Evolutionary conservation across 352 stramenopile genomes (phyloP), one percentile per base, ranked within the genome.

Genomic region (Phytophthora multivora): DNA sequence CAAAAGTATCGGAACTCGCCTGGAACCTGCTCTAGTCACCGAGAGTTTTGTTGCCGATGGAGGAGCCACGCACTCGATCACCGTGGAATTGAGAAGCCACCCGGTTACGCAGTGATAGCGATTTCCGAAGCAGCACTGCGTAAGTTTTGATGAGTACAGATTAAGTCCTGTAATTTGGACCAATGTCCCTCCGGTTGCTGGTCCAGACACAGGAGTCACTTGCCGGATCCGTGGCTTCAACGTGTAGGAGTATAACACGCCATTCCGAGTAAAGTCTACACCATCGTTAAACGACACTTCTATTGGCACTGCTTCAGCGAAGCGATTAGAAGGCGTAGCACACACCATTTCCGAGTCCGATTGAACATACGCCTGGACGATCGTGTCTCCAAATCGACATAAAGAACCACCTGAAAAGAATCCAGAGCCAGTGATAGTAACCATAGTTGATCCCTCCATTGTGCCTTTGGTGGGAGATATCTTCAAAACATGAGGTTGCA

Each of bases 211-310:
- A 16, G 88, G 85, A 7, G 51, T 41, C 4, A 96, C 43, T 0
- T 75, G 54, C 6, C 74, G 78, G 28, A 98, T 73, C 0, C 66
- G 53, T 16, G 80, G 71, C 9, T 73, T 31, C 6, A 59, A 26
- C 18, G 80, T 68, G 52, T 96, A 97, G 2, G 66, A 70, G 63
- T 92, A 95, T 7, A 71, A 38, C 1, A 86, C 66, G 5, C 65
- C 69, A 66, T 90, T 90, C 7, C 73, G 42, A 5, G 87, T 91
- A 45, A 93, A 98, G 38, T 98, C 93, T 23, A 96, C 71, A 4
- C 90, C 91, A 53, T 90, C 71, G 60, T 98, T 98, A 16, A 94
- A 71, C 1, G 79, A 96, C 15, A 98, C 63, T 31, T 90, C 79
- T 4, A 97, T 56, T 4, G 35, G 3, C 1, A 88, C 69, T 16